phyloP scores from a whole-genome alignment of 2,329 filamentous ascomycete species.

The Penicillium frequentans region DNA sequence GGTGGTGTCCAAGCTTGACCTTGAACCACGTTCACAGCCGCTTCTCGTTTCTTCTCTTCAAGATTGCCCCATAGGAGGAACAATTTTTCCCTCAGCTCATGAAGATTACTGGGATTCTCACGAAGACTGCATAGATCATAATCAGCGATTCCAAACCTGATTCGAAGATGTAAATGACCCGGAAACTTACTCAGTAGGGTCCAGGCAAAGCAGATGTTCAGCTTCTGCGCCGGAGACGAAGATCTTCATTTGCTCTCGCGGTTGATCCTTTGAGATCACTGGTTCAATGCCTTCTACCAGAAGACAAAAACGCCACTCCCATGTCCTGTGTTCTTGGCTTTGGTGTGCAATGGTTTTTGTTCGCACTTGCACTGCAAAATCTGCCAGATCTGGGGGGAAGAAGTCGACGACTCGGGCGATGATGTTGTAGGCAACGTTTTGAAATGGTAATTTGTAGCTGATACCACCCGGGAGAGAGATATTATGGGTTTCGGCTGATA shows the following conservation, averaged over 20 bases:
- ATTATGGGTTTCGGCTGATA: constrained; percentile 48
- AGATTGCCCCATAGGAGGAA: constrained; percentile 84
- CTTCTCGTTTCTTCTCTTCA: constrained; percentile 62
- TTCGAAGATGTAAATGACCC: neutral
- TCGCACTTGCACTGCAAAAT: constrained; percentile 62
- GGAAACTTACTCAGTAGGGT: constrained; percentile 55
- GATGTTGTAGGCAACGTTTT: constrained; percentile 69
- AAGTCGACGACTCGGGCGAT: constrained; percentile 81
- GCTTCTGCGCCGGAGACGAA: constrained; percentile 64
- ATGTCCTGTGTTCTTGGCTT: constrained; percentile 43
- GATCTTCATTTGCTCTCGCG: constrained; percentile 61
- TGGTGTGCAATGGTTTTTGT: constrained; percentile 48
- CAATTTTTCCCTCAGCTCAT: constrained; percentile 65
- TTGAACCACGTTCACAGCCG: constrained; percentile 23
- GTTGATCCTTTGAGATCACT: constrained; percentile 31
- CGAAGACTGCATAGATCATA: constrained; percentile 52
- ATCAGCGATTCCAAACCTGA: neutral
- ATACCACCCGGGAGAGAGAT: constrained; percentile 48
- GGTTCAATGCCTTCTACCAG: constrained; percentile 68
- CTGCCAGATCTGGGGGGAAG: constrained; percentile 65
- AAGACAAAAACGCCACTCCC: constrained; percentile 85
- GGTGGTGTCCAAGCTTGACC: constrained; percentile 14
- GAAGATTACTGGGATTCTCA: constrained; percentile 50
- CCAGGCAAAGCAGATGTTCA: constrained; percentile 56
- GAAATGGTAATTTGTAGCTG: constrained; percentile 64